Conservation (phyloP, 352 stramenopile genomes). For the Pythium aristosporum region DNA sequence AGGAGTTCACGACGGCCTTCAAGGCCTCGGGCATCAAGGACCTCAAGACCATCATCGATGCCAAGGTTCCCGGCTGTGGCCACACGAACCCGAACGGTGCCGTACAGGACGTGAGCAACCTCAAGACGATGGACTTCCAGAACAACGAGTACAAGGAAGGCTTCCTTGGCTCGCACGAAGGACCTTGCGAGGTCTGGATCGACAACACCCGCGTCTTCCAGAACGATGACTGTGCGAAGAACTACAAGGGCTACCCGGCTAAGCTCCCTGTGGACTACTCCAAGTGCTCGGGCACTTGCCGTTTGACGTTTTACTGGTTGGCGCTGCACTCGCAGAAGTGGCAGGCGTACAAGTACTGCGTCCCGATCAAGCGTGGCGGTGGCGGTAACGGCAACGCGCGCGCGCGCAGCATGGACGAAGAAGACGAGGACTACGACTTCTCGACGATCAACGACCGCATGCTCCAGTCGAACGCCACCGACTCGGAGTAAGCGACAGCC, state of each 20-base stretch:
- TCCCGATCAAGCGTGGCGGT: conserved; percentile 24
- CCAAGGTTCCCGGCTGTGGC: conserved; percentile 4
- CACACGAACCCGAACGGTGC: conserved; percentile 27
- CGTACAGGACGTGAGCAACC: conserved; percentile 16
- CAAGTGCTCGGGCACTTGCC: conserved; percentile 34
- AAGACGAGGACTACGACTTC: not conserved
- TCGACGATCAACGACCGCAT: not conserved
- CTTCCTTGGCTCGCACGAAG: conserved; percentile 40
- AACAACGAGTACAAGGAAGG: conserved; percentile 49
- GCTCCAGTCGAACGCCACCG: not conserved
- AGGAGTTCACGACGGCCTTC: conserved; percentile 8
- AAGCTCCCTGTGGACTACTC: conserved; percentile 51
- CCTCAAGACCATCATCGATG: conserved; percentile 9
- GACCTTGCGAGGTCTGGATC: conserved; percentile 32
- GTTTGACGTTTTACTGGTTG: conserved; percentile 43
- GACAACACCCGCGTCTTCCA: conserved; percentile 29
- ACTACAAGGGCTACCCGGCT: conserved; percentile 40
- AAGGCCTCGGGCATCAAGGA: conserved; percentile 8
- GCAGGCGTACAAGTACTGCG: conserved; percentile 36
- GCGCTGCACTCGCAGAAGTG: conserved; percentile 29
- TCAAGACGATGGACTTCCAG: conserved; percentile 34
- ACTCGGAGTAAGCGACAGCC: not conserved
- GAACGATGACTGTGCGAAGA: conserved; percentile 41
- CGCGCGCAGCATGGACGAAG: conserved; percentile 11
- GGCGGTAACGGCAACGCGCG: conserved; percentile 13